Evolutionary conservation across 495 filamentous ascomycete species (phyloP), one percentile per base, ranked within the genome.

Genomic region (Neurospora sp.): DNA sequence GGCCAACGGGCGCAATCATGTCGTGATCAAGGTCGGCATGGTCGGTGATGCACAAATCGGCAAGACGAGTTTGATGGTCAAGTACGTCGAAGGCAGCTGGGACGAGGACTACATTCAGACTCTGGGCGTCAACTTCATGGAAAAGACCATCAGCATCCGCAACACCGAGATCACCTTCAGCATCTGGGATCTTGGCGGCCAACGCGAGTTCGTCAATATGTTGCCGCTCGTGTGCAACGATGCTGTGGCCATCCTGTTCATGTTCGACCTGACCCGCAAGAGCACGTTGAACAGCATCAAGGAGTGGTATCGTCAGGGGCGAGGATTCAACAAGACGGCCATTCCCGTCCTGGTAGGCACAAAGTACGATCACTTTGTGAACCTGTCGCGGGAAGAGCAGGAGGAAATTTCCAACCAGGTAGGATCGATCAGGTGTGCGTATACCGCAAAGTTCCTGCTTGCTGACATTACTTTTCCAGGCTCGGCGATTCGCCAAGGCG

Each of bases 151-250:
- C 79, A 95, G 92, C 71, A 99, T 99, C 81, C 94, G 96, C 71
- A 98, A 98, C 81, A 99, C 96, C n/a, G 96, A 99, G 81, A 98
- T 99, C 77, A 99, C 96, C 41, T 99, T 99, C 83, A 96, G 93
- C 61, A 99, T 99, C 79, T 99, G 96, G 96, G 96, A 99, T 87
- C 85, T 99, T 42, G 96, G 96, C 77, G 96, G 96, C 74, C 96
- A 99, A 85, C 89, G 96, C 75, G 96, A 99, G 82, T 99, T 99
- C 74, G 96, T 99, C 80, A 99, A 99, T 84, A 99, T 99, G 96
- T 86, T 99, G 45, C 96, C 96, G 8, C 88, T 99, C 20, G 96
- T 99, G 70, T 99, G 96, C 87, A 99, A 99, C 80, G 96, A 99
- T 78, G 96, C 96, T 2, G 96, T 99, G 31, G 96, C 96, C 41